A percentile compares a stretch with the other conserved stretches of the same genome.
phyloP scores from a whole-genome alignment of 352 stramenopile genomes.

The Phytopythium cucurbitacearum region DNA sequence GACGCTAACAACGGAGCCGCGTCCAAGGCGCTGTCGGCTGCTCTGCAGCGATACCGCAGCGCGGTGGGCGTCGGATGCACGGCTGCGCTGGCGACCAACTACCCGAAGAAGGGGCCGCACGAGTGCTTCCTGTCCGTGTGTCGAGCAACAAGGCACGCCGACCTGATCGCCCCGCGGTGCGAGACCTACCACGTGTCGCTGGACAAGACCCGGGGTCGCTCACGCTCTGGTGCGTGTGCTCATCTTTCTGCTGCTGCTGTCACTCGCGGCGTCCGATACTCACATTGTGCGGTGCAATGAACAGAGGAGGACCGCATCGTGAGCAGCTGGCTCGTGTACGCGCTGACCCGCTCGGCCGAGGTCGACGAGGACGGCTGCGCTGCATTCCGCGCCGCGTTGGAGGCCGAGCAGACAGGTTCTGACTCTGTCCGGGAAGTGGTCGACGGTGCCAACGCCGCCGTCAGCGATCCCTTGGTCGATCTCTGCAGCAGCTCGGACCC shows the following conservation, averaged over 20 bases:
- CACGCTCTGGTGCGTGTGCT: conserved; percentile 19
- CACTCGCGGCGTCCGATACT: no score
- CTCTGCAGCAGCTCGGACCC: neutral
- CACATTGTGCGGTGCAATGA: neutral
- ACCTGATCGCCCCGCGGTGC: conserved; percentile 20
- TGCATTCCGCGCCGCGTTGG: conserved; percentile 25
- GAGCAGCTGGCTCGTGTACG: conserved; percentile 63
- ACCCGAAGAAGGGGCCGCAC: conserved; percentile 53
- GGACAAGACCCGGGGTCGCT: conserved; percentile 53
- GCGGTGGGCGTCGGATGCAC: conserved; percentile 69
- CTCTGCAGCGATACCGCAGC: conserved; percentile 27
- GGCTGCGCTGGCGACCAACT: conserved; percentile 59
- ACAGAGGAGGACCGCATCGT: conserved; percentile 68
- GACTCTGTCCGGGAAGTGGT: conserved; percentile 23
- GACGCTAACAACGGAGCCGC: conserved; percentile 15
- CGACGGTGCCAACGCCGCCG: neutral
- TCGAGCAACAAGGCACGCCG: conserved; percentile 7
- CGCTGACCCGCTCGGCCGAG: conserved; percentile 39
- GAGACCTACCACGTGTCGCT: conserved; percentile 62
- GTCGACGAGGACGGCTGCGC: conserved; percentile 26
- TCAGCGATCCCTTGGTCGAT: no score
- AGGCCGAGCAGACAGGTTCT: conserved; percentile 18
- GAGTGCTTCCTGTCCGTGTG: conserved; percentile 73
- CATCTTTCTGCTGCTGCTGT: neutral
- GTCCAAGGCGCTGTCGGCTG: conserved; percentile 16